Conservation (phyloP, 2,329 filamentous ascomycete genomes). For the Ophiostoma quercus region DNA sequence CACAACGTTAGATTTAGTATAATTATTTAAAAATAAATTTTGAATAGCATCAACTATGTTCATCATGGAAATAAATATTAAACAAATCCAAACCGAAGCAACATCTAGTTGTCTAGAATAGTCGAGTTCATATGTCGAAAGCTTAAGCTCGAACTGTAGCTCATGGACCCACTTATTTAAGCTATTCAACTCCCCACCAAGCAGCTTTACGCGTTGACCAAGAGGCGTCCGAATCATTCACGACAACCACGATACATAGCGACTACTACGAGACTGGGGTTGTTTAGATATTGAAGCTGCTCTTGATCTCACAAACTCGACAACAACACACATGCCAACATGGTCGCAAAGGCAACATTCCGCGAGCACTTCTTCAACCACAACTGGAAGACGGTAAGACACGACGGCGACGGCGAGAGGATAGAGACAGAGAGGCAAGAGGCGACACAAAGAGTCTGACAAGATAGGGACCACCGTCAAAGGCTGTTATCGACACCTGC, state of each 20-base stretch:
- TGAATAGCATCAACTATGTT: no score
- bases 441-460: not conserved
- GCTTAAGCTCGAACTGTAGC: no score
- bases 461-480: constrained; percentile 22
- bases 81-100: no score
- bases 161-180: no score
- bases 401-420: not conserved
- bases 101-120: no score
- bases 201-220: not conserved
- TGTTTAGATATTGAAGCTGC: no score
- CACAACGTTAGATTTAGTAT: no score
- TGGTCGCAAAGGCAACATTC: constrained; percentile 23
- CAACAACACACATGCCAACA: constrained; percentile 1
- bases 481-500: constrained; percentile 38
- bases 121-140: no score
- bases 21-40: no score
- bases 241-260: no score
- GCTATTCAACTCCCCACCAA: no score
- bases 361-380: constrained; percentile 27
- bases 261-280: not conserved
- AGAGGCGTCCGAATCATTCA: not conserved
- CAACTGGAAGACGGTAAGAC: constrained; percentile 26
- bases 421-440: not conserved
- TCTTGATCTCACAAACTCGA: not conserved
- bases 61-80: no score